phyloP scores from a whole-genome alignment of 2,329 filamentous ascomycete genomes.

The Alternaria dauci region DNA sequence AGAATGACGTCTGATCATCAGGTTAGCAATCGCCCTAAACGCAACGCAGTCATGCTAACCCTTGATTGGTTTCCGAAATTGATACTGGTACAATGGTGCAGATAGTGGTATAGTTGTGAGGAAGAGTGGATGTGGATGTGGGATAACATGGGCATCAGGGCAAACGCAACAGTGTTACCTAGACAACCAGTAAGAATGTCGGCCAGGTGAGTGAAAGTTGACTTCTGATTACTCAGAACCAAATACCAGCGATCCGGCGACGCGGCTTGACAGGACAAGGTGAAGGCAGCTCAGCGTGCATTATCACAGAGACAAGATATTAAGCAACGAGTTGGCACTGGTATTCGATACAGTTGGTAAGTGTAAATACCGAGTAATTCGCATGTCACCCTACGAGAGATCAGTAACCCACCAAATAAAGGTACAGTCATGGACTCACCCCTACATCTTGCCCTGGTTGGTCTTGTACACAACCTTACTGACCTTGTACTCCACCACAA shows the following conservation, averaged over 20 bases:
- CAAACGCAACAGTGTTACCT: background rate
- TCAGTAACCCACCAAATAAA: background rate
- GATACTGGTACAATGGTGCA: background rate
- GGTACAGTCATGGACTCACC: background rate
- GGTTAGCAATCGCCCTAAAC: background rate
- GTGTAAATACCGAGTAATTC: background rate
- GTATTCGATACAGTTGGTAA: background rate
- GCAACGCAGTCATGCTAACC: background rate
- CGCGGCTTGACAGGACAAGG: background rate
- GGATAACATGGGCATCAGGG: background rate
- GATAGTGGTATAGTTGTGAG: background rate
- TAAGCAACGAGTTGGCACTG: background rate
- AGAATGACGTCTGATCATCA: background rate
- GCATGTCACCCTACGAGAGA: background rate
- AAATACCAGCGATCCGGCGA: background rate
- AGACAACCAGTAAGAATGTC: background rate
- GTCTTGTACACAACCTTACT: slow-evolving; percentile 32
- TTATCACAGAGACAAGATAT: background rate
- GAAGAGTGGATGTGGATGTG: background rate
- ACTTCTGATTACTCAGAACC: background rate
- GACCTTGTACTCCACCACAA: slow-evolving; percentile 46
- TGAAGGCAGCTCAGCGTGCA: background rate
- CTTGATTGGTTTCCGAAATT: background rate
- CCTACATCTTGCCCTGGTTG: background rate
- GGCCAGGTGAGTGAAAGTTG: background rate